Evolutionary conservation across 345 rosid species (phyloP).

Genomic region (Sisymbrium irio): DNA sequence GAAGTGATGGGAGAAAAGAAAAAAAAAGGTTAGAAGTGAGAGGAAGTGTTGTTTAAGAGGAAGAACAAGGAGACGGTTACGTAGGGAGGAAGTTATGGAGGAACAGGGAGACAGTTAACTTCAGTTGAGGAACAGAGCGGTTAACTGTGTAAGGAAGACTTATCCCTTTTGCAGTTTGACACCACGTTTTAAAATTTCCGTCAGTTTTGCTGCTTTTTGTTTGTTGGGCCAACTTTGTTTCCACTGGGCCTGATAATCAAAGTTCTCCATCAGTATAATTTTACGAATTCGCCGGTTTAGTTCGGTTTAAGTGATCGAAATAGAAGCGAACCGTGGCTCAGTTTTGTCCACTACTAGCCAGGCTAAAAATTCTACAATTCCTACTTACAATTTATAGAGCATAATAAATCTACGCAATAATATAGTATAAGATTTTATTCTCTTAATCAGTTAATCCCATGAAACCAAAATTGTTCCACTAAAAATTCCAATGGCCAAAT

Average conservation of each 20-base stretch:
- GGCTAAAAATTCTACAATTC: too few species aligned
- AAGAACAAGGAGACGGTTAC: slow-evolving; percentile 30
- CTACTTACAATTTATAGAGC: too few species aligned
- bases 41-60: slow-evolving; percentile 30
- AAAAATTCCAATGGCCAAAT: too few species aligned
- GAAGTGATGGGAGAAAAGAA: slow-evolving; percentile 8
- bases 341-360: too few species aligned
- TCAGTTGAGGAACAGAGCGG: slow-evolving; percentile 35
- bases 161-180: background rate
- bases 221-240: background rate
- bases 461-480: too few species aligned
- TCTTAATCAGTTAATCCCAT: too few species aligned
- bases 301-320: background rate
- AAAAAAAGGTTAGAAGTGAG: slow-evolving; percentile 17
- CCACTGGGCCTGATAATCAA: background rate
- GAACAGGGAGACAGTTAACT: slow-evolving; percentile 32
- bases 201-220: background rate
- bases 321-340: background rate
- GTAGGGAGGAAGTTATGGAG: slow-evolving; percentile 28
- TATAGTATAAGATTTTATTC: too few species aligned
- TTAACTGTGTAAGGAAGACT: slow-evolving; percentile 3
- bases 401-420: too few species aligned
- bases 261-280: background rate
- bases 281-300: background rate
- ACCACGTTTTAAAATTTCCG: background rate